A percentile compares a stretch with the other conserved stretches of the same genome.
Evolutionary conservation across 2,329 filamentous ascomycete genomes (phyloP).

Genomic region (Escovopsis sp.): DNA sequence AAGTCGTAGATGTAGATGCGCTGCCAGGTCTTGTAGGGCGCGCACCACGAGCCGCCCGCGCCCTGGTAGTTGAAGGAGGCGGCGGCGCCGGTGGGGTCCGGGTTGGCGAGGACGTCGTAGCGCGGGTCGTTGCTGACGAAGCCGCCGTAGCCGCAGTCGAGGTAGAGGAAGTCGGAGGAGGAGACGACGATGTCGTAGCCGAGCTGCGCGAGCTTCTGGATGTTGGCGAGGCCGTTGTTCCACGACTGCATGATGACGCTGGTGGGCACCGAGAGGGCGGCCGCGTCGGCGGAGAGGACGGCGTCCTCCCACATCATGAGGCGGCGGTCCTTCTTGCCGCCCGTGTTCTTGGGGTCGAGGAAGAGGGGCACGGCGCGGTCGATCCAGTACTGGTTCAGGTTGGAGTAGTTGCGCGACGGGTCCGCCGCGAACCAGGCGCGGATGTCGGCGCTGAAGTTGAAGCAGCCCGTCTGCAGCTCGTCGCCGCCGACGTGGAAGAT

Average conservation of each 20-base stretch:
- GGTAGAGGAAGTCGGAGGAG: constrained; percentile 37
- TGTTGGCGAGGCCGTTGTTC: constrained; percentile 36
- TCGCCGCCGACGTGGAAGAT: constrained; percentile 42
- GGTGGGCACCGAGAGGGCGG: constrained; percentile 30
- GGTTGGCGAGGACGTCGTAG: constrained; percentile 38
- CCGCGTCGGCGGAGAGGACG: constrained; percentile 23
- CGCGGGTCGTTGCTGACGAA: constrained; percentile 38
- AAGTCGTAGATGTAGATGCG: constrained; percentile 45
- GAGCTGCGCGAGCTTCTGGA: constrained; percentile 30
- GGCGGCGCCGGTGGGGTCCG: constrained; percentile 19
- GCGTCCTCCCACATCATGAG: constrained; percentile 45
- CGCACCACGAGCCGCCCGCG: constrained; percentile 39
- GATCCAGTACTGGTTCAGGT: constrained; percentile 38
- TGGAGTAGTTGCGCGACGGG: constrained; percentile 25
- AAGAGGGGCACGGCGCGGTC: constrained; percentile 36
- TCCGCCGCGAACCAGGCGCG: constrained; percentile 34
- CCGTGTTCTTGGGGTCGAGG: constrained; percentile 9
- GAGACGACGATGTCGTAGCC: constrained; percentile 43
- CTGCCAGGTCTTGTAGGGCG: constrained; percentile 44
- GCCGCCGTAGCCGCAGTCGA: constrained; percentile 40
- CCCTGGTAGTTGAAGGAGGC: constrained; percentile 40
- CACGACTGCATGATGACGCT: constrained; percentile 38
- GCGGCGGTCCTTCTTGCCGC: constrained; percentile 25
- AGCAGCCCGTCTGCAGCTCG: constrained; percentile 36
- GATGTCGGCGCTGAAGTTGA: constrained; percentile 37